Evolutionary conservation across 1,284 basidiomycete genomes (phyloP).

Genomic region (Puccinia sorghi): DNA sequence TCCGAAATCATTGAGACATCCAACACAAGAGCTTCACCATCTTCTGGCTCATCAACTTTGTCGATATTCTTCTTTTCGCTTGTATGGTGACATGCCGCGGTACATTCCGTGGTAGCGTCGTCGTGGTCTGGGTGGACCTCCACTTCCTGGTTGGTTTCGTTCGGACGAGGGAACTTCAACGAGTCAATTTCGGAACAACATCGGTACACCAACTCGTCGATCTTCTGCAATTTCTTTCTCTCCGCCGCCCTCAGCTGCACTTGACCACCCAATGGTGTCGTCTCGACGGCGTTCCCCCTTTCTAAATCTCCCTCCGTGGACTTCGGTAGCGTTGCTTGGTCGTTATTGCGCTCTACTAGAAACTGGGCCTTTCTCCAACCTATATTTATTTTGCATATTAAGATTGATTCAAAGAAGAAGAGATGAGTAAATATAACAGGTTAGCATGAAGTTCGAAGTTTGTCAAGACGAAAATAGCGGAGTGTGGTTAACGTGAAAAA

Average conservation of each 20-base stretch:
- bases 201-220: not conserved
- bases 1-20: not conserved
- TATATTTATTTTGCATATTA: not conserved
- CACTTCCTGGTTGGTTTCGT: not conserved
- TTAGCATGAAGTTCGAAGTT: not conserved
- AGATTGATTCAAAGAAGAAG: not conserved
- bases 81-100: not conserved
- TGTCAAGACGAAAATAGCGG: not conserved
- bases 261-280: not conserved
- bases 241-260: not conserved
- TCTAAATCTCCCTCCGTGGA: not conserved
- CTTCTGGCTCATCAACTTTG: not conserved
- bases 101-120: not conserved
- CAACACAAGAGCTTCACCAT: not conserved
- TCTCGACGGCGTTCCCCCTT: not conserved
- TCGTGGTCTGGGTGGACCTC: not conserved
- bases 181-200: slow-evolving; percentile 4
- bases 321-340: not conserved
- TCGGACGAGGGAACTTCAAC: not conserved
- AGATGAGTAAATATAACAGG: too few species aligned
- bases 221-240: not conserved
- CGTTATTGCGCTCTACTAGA: not conserved
- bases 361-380: slow-evolving; percentile 26
- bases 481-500: not conserved
- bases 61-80: not conserved